Conservation (phyloP, 75 land plant species). For the Picea glauca region DNA sequence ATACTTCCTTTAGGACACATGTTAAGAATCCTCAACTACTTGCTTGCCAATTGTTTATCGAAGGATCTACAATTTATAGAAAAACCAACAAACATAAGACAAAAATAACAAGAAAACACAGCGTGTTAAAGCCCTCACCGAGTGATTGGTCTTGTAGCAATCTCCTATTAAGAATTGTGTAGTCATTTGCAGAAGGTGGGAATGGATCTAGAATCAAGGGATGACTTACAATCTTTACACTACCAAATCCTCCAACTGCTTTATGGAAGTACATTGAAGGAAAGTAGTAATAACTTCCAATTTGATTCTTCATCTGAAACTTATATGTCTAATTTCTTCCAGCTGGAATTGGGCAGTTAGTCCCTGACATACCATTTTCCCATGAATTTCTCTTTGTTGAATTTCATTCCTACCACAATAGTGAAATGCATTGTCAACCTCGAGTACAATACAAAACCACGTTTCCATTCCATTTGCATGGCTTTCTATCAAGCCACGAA, state of each 20-base stretch:
- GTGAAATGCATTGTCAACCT: neutral
- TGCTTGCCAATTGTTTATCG: constrained; percentile 16
- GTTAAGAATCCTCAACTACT: too few species aligned
- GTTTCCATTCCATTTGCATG: too few species aligned
- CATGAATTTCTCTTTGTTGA: constrained; percentile 58
- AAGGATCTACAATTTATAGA: constrained; percentile 16
- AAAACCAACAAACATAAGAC: neutral
- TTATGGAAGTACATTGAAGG: constrained; percentile 55
- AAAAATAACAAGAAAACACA: neutral
- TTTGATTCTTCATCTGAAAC: constrained; percentile 67
- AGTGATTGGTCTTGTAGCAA: constrained; percentile 59
- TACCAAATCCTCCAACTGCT: constrained; percentile 66
- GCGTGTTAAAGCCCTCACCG: constrained; percentile 17
- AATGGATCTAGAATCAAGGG: constrained; percentile 58
- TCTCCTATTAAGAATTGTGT: constrained; percentile 51
- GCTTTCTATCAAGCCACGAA: too few species aligned
- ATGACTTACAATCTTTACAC: constrained; percentile 46
- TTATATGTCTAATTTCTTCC: constrained; percentile 55
- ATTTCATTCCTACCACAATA: constrained; percentile 46
- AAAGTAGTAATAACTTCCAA: constrained; percentile 65
- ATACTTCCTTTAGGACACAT: too few species aligned
- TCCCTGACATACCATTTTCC: constrained; percentile 62
- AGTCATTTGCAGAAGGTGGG: constrained; percentile 48
- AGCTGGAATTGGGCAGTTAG: constrained; percentile 65
- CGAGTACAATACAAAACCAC: too few species aligned